Evolutionary conservation across 1,284 basidiomycete species (phyloP), one percentile per base, ranked within the genome.

Genomic region (Heterobasidion occidentale): DNA sequence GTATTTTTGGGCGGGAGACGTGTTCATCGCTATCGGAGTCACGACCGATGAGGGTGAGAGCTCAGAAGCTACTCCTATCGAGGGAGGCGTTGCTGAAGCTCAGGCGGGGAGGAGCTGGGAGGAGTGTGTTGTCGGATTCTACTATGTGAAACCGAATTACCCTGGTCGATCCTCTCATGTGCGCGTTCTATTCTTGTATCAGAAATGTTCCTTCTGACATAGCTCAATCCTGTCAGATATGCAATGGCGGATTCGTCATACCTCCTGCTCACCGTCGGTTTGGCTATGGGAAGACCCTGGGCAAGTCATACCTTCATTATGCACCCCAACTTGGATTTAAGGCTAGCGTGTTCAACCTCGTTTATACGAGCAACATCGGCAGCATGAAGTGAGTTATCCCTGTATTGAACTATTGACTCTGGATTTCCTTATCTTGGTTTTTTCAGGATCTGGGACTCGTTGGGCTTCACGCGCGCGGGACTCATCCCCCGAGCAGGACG

Each of bases 91-190:
- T 36, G 76, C 79, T 48, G 68, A 68, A 9, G 78, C 77, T 11
- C 70, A 74, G 36, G 71, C 65, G 12, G 78, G 75, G 15, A 72
- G 86, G 61, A 61, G 69, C 15, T 91, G 89, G 87, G 76, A 83
- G 60, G 80, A 84, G 15, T 82, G 78, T 63, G 69, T 95, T 3
- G 86, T 84, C 36, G 92, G 93, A 0, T 90, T 80, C 67, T 94
- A 93, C 74, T 91, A 93, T 68, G 88, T 94, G 59, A 95, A 94
- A 72, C 91, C 92, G 42, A 94, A 94, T 69, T 94, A 95, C 71
- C 92, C 91, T 2, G 93, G 94, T n/a, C 80, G 94, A 58, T 92
- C 90, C 3, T 93, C 91, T 44, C 94, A 95, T 77, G 90, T 93
- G 65, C 75, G 89, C 9, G 11, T 33, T 42, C 36, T 17, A 27